Evolutionary conservation across 352 stramenopile genomes (phyloP).

Genomic region (Pythium apleroticum): DNA sequence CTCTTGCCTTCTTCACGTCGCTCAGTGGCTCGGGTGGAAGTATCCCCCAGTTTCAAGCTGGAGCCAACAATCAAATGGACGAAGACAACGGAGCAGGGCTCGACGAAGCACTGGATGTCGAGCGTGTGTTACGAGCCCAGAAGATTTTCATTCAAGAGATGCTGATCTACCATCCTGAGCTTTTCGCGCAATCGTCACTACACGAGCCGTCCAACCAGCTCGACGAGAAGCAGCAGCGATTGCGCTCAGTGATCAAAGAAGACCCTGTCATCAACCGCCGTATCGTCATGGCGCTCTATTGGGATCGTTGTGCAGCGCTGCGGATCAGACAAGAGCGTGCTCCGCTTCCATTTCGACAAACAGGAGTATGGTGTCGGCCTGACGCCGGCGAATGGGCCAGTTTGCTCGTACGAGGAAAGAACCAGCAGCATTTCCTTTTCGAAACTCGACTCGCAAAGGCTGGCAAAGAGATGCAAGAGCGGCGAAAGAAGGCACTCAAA

Average conservation of each 20-base stretch:
- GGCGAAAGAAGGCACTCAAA: conserved; percentile 44
- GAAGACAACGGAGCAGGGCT: conserved; percentile 26
- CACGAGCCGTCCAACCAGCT: conserved; percentile 3
- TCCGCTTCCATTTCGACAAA: conserved; percentile 45
- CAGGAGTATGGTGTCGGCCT: conserved; percentile 66
- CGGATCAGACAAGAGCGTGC: conserved; percentile 53
- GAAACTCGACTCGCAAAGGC: conserved; percentile 51
- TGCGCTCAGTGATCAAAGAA: background rate
- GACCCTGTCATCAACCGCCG: conserved; percentile 16
- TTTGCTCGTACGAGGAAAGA: conserved; percentile 52
- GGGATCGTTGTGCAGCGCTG: conserved; percentile 75
- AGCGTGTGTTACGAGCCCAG: conserved; percentile 55
- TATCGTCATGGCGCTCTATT: conserved; percentile 73
- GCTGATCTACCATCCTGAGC: conserved; percentile 53
- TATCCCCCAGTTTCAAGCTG: conserved; percentile 26
- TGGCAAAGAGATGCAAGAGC: conserved; percentile 57
- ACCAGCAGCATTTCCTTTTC: conserved; percentile 72
- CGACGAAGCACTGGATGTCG: conserved; percentile 41
- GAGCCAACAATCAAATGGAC: conserved; percentile 9
- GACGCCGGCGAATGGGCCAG: conserved; percentile 74
- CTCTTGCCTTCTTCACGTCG: conserved; percentile 44
- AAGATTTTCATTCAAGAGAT: conserved; percentile 60
- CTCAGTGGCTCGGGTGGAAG: background rate
- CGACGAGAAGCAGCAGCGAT: background rate
- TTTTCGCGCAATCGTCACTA: conserved; percentile 17